Conservation (phyloP, 805 yeast species). For the Danielia oregonensis region DNA sequence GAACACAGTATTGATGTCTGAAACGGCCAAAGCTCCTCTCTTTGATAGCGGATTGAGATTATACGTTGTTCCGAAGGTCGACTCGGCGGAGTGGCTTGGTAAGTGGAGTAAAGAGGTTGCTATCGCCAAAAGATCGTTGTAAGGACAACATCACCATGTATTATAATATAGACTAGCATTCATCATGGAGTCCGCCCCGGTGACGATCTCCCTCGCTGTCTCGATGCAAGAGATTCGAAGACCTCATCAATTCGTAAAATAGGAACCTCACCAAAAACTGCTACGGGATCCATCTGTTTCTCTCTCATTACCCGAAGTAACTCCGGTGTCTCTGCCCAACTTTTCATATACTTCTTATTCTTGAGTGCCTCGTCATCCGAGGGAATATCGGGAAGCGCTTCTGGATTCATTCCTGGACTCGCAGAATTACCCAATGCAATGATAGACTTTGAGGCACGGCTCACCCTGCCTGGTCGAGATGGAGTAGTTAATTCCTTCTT, state of each 20-base stretch:
- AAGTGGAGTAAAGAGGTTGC: conserved; percentile 64
- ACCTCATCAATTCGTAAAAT: conserved; percentile 67
- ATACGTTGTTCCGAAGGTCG: conserved; percentile 74
- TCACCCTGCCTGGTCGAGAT: not conserved
- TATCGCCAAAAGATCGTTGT: conserved; percentile 40
- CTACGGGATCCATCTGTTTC: conserved; percentile 54
- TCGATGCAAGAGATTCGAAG: conserved; percentile 50
- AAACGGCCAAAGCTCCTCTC: conserved; percentile 65
- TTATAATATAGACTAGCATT: not conserved
- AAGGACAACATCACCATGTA: not conserved
- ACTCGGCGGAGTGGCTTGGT: conserved; percentile 60
- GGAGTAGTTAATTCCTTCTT: conserved; percentile 4
- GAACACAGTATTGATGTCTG: conserved; percentile 58
- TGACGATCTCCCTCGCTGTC: conserved; percentile 52
- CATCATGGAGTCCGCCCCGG: conserved; percentile 34
- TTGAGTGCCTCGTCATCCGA: conserved; percentile 34
- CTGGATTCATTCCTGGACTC: conserved; percentile 18
- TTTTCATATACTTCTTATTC: conserved; percentile 10
- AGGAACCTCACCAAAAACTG: conserved; percentile 72
- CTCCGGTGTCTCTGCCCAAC: conserved; percentile 41
- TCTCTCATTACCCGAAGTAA: conserved; percentile 24
- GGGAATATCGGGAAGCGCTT: conserved; percentile 35
- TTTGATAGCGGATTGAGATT: conserved; percentile 71
- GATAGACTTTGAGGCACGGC: conserved; percentile 1
- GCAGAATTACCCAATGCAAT: conserved; percentile 3